Percentiles rank a stretch among this genome's conserved stretches.
Evolutionary conservation across 1,284 basidiomycete species (phyloP).

Genomic region (Baeospora myosura): DNA sequence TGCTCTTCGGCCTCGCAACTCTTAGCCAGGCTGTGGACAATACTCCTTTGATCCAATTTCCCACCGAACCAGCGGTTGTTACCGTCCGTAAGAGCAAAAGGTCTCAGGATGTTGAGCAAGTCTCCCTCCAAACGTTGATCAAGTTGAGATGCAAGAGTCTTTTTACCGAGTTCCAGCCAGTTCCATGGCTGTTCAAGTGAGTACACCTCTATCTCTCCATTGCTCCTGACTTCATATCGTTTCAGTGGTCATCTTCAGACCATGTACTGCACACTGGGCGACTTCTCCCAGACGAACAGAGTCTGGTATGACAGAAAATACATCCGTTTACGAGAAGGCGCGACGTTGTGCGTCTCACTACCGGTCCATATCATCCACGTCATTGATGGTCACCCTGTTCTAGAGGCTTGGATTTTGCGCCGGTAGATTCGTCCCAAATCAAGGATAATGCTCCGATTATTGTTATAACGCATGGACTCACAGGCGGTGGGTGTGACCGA

Average conservation of each 20-base stretch:
- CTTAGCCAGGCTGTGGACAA: conserved; percentile 20
- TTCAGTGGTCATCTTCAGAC: conserved; percentile 39
- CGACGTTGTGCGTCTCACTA: conserved; percentile 59
- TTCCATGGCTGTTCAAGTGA: conserved; percentile 54
- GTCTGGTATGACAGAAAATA: conserved; percentile 39
- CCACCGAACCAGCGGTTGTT: conserved; percentile 29
- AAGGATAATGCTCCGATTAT: conserved; percentile 70
- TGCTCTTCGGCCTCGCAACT: conserved; percentile 24
- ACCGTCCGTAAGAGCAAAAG: conserved; percentile 27
- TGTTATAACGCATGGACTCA: conserved; percentile 80
- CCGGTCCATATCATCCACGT: conserved; percentile 1
- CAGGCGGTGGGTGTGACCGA: conserved; percentile 53
- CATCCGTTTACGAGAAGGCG: conserved; percentile 9
- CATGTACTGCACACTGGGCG: conserved; percentile 40
- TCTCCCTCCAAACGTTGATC: conserved; percentile 45
- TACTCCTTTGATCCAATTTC: conserved; percentile 29
- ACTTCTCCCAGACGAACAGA: conserved; percentile 56
- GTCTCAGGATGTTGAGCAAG: conserved; percentile 23
- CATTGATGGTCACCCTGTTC: conserved; percentile 7
- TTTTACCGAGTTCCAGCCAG: conserved; percentile 44
- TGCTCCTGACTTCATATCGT: not conserved
- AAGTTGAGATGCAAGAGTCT: conserved; percentile 53
- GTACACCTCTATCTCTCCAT: not conserved
- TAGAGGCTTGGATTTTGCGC: conserved; percentile 73
- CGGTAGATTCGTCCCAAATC: conserved; percentile 42